Conservation (phyloP, 2,329 filamentous ascomycete species). For the Stagonosporopsis rhizophila region DNA sequence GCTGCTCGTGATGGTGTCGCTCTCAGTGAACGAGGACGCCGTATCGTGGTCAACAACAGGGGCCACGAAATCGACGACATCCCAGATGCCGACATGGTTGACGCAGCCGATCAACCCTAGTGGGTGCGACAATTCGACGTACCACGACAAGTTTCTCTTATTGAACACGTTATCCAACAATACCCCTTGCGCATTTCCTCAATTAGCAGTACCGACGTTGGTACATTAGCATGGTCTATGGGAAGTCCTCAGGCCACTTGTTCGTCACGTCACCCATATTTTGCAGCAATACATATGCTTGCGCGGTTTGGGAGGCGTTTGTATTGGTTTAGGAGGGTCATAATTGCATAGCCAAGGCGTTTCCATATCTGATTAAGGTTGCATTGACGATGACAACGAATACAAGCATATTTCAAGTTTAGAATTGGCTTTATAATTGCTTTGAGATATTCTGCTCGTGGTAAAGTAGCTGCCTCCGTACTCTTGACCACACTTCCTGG, state of each 20-base stretch:
- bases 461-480: not conserved
- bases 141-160: slow-evolving; percentile 3
- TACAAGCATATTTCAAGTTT: not conserved
- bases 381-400: slow-evolving; percentile 20
- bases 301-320: slow-evolving; percentile 23
- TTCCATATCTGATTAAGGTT: slow-evolving; percentile 16
- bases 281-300: slow-evolving; percentile 5
- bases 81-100: slow-evolving; percentile 40
- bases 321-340: slow-evolving; percentile 20
- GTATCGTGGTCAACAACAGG: slow-evolving; percentile 65
- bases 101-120: slow-evolving; percentile 35
- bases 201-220: slow-evolving; percentile 13
- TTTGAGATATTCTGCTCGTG: not conserved
- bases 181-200: slow-evolving; percentile 33
- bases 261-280: slow-evolving; percentile 3
- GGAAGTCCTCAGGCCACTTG: slow-evolving; percentile 1
- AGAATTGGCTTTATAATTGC: not conserved
- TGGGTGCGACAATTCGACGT: not conserved
- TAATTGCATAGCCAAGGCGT: slow-evolving; percentile 39
- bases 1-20: slow-evolving; percentile 88
- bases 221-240: slow-evolving; percentile 13
- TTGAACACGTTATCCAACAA: slow-evolving; percentile 38
- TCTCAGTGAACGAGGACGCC: slow-evolving; percentile 76
- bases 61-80: slow-evolving; percentile 49
- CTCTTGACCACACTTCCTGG: not conserved